These are phyloP conservation scores for Plectosphaerella plurivora DNA, from an alignment of 2,329 filamentous ascomycete genomes.

Conservation along the genomic window DNA sequence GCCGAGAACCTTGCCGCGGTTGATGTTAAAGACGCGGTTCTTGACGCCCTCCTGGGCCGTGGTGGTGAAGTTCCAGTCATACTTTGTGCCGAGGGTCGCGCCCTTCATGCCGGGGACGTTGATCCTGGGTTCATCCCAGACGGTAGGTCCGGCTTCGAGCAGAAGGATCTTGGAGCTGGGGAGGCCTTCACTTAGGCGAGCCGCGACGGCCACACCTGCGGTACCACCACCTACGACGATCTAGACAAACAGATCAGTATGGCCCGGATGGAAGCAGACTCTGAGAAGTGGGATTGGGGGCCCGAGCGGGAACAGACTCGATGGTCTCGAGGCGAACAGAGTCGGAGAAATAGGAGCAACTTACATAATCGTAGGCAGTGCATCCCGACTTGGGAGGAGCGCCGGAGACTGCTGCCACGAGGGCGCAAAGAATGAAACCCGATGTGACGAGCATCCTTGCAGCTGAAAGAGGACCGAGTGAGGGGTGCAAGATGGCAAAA, in stretches of 20 bases:
- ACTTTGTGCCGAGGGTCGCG: slow-evolving; percentile 14
- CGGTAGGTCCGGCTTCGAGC: slow-evolving; percentile 23
- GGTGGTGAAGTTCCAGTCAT: slow-evolving; percentile 36
- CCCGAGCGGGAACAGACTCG: too few species aligned
- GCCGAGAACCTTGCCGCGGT: slow-evolving; percentile 39
- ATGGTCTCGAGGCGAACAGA: too few species aligned
- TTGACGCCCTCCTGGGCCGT: slow-evolving; percentile 30
- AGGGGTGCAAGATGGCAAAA: neutral
- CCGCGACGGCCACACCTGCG: slow-evolving; percentile 24
- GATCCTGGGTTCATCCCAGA: slow-evolving; percentile 17
- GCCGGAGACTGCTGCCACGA: slow-evolving; percentile 3
- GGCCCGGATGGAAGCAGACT: too few species aligned
- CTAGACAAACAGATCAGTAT: neutral
- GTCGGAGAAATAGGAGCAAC: neutral
- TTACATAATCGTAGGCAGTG: slow-evolving; percentile 11
- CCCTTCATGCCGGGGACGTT: slow-evolving; percentile 21
- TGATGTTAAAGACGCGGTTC: slow-evolving; percentile 29
- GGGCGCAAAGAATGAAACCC: slow-evolving; percentile 4
- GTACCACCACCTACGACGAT: slow-evolving; percentile 29
- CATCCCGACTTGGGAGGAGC: slow-evolving; percentile 2
- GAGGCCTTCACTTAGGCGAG: slow-evolving; percentile 16
- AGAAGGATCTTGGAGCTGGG: slow-evolving; percentile 18
- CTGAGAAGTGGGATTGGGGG: too few species aligned
- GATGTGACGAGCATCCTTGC: slow-evolving; percentile 10
- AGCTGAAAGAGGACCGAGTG: neutral